Evolutionary conservation across 331 rosid genomes (phyloP).

Genomic region (Arachis monticola): DNA sequence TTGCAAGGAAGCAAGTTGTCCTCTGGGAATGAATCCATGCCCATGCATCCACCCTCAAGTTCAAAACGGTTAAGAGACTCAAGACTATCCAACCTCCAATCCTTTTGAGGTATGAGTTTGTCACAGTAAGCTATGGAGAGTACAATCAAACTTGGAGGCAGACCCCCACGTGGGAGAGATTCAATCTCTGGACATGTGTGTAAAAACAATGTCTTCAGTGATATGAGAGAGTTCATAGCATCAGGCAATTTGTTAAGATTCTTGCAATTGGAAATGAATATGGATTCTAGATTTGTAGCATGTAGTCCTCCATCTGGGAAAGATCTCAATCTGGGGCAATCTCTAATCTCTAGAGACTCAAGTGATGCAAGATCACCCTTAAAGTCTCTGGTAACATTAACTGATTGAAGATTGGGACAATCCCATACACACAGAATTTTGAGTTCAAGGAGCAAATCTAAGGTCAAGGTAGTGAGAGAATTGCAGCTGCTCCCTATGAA

Average conservation of each 20-base stretch:
- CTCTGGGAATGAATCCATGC: slow-evolving; percentile 33
- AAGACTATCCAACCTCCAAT: slow-evolving; percentile 26
- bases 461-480: slow-evolving; percentile 25
- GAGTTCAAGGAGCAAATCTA: slow-evolving; percentile 22
- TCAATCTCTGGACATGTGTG: slow-evolving; percentile 14
- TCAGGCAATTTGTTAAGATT: slow-evolving; percentile 25
- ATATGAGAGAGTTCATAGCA: slow-evolving; percentile 31
- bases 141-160: slow-evolving; percentile 27
- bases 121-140: slow-evolving; percentile 30
- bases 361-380: slow-evolving; percentile 28
- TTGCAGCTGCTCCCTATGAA: slow-evolving; percentile 36
- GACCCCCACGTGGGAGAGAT: slow-evolving; percentile 25
- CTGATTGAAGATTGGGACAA: slow-evolving; percentile 35
- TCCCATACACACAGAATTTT: slow-evolving; percentile 32
- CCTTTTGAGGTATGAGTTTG: slow-evolving; percentile 29
- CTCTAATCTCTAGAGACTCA: slow-evolving; percentile 39
- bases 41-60: slow-evolving; percentile 39
- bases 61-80: slow-evolving; percentile 33
- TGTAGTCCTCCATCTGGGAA: slow-evolving; percentile 27
- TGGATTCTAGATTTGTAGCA: slow-evolving; percentile 34
- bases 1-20: slow-evolving; percentile 28
- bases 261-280: slow-evolving; percentile 19
- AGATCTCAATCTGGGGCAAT: slow-evolving; percentile 24
- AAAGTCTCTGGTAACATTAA: not conserved
- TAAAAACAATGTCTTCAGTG: slow-evolving; percentile 21